Evolutionary conservation across 1,284 basidiomycete genomes (phyloP).

Genomic region (Crucibulum cyathiforme): DNA sequence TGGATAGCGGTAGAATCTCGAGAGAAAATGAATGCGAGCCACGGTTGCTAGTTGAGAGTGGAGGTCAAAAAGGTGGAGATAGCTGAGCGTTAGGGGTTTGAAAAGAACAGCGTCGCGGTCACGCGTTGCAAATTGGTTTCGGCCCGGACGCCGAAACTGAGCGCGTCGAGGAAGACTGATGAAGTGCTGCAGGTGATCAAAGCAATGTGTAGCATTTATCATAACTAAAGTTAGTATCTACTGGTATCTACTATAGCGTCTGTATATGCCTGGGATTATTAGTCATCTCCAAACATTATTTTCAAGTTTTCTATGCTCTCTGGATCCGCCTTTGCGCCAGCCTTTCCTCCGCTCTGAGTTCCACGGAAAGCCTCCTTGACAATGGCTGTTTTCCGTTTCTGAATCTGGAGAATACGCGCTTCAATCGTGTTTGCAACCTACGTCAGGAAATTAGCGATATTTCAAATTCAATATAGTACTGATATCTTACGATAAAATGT

Average conservation of each 20-base stretch:
- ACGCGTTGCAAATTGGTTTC: too few species aligned
- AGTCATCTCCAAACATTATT: conserved; percentile 70
- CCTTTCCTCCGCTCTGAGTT: conserved; percentile 29
- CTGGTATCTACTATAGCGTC: not conserved
- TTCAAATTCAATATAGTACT: not conserved
- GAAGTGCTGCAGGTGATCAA: not conserved
- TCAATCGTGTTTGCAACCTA: conserved; percentile 79
- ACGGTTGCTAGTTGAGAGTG: not conserved
- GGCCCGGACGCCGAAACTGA: too few species aligned
- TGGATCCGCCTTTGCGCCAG: conserved; percentile 47
- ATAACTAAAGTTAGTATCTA: not conserved
- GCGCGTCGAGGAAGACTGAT: too few species aligned
- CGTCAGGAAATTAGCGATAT: not conserved
- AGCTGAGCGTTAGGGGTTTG: too few species aligned
- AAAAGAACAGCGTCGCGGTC: too few species aligned
- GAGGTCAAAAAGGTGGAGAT: too few species aligned
- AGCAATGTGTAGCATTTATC: not conserved
- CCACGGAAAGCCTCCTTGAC: conserved; percentile 81
- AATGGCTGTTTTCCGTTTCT: conserved; percentile 87
- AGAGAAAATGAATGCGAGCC: not conserved
- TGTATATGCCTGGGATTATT: conserved; percentile 1
- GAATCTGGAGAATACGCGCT: conserved; percentile 85
- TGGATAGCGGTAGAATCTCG: not conserved
- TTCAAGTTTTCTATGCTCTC: conserved; percentile 80
- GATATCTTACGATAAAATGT: conserved; percentile 79